Percentiles rank a stretch among this genome's conserved stretches.
These are phyloP conservation scores for Gillenia trifoliata DNA, from an alignment of 306 rosid species.

Conservation along the genomic window DNA sequence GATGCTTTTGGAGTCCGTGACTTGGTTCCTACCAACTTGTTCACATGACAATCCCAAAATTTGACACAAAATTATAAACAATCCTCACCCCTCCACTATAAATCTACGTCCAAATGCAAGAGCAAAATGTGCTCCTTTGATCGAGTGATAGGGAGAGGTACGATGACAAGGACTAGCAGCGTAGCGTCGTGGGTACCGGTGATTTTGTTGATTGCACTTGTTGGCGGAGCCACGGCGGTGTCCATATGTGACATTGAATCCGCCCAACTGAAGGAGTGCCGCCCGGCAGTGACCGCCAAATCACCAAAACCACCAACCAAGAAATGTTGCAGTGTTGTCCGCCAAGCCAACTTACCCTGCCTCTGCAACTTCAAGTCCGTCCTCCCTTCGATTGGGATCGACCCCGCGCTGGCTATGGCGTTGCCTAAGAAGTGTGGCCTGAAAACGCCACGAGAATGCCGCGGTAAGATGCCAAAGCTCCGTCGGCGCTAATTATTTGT, in stretches of 20 bases:
- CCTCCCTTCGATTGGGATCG: conserved; percentile 44
- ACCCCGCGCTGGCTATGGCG: conserved; percentile 49
- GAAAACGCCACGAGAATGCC: conserved; percentile 36
- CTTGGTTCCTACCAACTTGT: conserved; percentile 15
- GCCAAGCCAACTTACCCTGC: conserved; percentile 41
- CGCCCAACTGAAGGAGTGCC: conserved; percentile 30
- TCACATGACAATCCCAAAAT: conserved; percentile 39
- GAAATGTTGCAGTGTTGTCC: conserved; percentile 47
- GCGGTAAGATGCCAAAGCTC: conserved; percentile 27
- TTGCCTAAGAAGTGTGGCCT: conserved; percentile 61
- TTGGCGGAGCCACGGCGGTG: conserved; percentile 25
- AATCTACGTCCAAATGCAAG: conserved; percentile 1
- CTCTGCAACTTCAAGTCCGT: conserved; percentile 42
- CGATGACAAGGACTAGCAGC: conserved; percentile 27
- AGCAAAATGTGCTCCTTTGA: not conserved
- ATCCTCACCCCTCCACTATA: conserved; percentile 20
- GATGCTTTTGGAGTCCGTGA: conserved; percentile 23
- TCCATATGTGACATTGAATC: conserved; percentile 42
- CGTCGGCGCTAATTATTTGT: too few relatives aligned
- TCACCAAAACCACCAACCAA: conserved; percentile 36
- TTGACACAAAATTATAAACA: conserved; percentile 5
- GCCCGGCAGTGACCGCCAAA: conserved; percentile 40
- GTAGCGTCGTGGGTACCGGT: conserved; percentile 24
- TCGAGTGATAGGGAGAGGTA: not conserved
- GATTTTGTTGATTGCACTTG: conserved; percentile 30